Percentiles rank a stretch among this genome's conserved stretches.
These are phyloP conservation scores for Geranium incanum DNA, from an alignment of 441 rosid genomes.

Conservation along the genomic window DNA sequence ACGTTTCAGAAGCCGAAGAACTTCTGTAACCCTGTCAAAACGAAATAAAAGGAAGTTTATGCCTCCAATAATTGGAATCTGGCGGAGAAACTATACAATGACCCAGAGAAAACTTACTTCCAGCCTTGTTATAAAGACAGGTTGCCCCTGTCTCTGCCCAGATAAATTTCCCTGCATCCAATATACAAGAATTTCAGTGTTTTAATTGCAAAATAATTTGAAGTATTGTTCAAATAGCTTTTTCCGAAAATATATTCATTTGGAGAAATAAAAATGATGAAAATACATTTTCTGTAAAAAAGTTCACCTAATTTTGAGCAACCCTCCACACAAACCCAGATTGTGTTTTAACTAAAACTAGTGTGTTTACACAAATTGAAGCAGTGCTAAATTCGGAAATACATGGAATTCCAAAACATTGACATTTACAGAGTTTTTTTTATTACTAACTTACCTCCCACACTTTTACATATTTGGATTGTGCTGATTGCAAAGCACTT, in stretches of 20 bases:
- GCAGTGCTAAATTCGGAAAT: background rate
- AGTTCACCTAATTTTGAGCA: background rate
- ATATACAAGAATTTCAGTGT: slow-evolving; percentile 22
- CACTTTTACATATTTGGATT: slow-evolving; percentile 82
- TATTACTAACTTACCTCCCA: slow-evolving; percentile 67
- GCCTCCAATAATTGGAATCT: slow-evolving; percentile 8
- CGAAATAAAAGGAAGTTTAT: slow-evolving; percentile 22
- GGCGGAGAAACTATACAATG: background rate
- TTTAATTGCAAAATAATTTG: slow-evolving; percentile 4
- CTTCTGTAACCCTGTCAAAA: slow-evolving; percentile 85
- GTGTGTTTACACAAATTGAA: background rate
- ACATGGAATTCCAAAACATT: background rate
- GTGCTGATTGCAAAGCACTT: slow-evolving; percentile 57
- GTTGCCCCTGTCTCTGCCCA: slow-evolving; percentile 96
- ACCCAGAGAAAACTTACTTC: slow-evolving; percentile 49
- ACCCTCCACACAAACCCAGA: background rate
- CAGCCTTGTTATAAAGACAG: slow-evolving; percentile 85
- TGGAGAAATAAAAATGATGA: background rate
- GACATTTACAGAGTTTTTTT: background rate
- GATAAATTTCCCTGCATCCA: slow-evolving; percentile 76
- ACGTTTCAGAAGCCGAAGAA: slow-evolving; percentile 81
- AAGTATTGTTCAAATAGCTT: background rate
- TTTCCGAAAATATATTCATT: background rate
- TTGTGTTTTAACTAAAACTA: background rate
- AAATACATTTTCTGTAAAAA: background rate